Evolutionary conservation across 2,329 filamentous ascomycete genomes (phyloP), one percentile per base, ranked within the genome.

Genomic region (Graphiopsis chlorocephala): DNA sequence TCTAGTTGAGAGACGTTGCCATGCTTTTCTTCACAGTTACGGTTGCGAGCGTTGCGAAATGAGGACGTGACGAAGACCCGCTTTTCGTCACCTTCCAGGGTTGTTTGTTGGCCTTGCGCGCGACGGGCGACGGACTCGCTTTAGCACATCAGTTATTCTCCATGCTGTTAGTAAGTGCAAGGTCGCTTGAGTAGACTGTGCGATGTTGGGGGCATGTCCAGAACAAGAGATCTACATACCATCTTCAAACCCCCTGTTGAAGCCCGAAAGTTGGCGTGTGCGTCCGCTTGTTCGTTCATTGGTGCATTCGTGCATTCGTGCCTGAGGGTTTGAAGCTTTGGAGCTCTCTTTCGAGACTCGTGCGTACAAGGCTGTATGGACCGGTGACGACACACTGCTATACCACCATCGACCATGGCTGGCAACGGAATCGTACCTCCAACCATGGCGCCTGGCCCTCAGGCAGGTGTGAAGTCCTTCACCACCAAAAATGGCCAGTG

Each of bases 361-460:
- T n/a, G n/a, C n/a, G n/a, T n/a, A n/a, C n/a, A n/a, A 17, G 48
- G 11, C 4, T 52, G 28, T 28, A 20, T 45, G 1, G 10, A 23
- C 28, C 14, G 50, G 50, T 53, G 50, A 53, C 38, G 38, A 45
- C 26, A 53, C 25, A 28, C 50, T 4, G n/a, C 50, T 28, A 31
- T 20, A 29, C 50, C 50, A 20, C 26, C 50, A 26, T 31, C 29
- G 10, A 55, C 33, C 48, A 67, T 67, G 65, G 84, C 72, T 96
- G 94, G 82, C 85, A 82, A 67, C 45, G 63, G 61, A n/a, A 45
- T 31, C 6, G 38, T 60, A 20, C 15, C 42, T 53, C 47, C 47
- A n/a, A 64, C 53, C 6, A 35, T 38, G 28, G 62, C 65, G 12
- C 62, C 62, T 15, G 38, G 45, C 31, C 61, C 60, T 35, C 33